Evolutionary conservation across 2,329 filamentous ascomycete species (phyloP).

Genomic region (Fusarium lyarnte): DNA sequence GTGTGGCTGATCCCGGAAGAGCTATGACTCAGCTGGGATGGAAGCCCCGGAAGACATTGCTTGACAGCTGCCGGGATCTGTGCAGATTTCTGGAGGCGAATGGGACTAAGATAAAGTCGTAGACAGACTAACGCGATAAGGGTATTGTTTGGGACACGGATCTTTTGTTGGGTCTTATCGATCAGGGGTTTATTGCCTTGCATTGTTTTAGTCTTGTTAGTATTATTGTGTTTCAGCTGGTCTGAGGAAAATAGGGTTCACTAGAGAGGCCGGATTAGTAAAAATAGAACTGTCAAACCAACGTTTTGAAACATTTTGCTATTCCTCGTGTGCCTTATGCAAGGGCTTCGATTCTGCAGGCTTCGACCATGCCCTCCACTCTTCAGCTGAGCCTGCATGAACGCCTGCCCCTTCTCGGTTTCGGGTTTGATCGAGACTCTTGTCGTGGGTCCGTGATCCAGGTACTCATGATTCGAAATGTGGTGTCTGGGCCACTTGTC

Average conservation of each 20-base stretch:
- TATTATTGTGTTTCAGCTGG: not conserved
- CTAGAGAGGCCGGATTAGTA: not conserved
- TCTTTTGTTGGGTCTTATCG: not conserved
- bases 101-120: not conserved
- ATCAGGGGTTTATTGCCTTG: not conserved
- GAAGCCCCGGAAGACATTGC: constrained; percentile 38
- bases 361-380: not conserved
- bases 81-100: constrained; percentile 13
- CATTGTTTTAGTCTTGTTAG: not conserved
- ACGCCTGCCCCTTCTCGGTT: not conserved
- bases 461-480: not conserved
- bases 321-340: not conserved
- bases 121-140: not conserved
- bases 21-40: constrained; percentile 56
- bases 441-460: not conserved
- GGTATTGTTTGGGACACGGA: accelerated
- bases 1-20: constrained; percentile 53
- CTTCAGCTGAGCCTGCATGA: not conserved
- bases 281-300: not conserved
- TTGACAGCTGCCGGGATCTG: constrained; percentile 26
- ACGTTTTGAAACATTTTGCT: not conserved
- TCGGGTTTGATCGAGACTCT: not conserved
- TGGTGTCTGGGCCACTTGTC: not conserved
- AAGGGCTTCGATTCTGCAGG: not conserved
- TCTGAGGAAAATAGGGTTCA: not conserved